Base-by-base conservation (phyloP, 2,329 filamentous ascomycete genomes). In the Knufia fluminis region DNA sequence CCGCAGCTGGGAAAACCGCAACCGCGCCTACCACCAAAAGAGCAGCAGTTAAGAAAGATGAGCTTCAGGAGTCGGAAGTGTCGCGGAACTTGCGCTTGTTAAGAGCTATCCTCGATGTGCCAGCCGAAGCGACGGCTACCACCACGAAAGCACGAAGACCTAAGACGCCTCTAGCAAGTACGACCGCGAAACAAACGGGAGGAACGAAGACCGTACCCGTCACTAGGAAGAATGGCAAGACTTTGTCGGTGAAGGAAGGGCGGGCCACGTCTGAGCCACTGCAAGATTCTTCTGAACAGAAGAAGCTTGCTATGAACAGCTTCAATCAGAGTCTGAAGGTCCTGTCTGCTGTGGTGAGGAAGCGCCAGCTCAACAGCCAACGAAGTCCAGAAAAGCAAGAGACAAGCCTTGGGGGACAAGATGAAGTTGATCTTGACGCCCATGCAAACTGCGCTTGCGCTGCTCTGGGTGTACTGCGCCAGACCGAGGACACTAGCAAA, bases 321-420 rank as follows among this genome's bases (percentile, higher is more conserved):
- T 72, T 73, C 52, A 73, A 73, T 57, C 59, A 59, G 14, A 67
- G 68, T 1, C 60, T 71, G 10, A 73, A 69, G 52, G 61, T 65
- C 0, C 61, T 73, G 51, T 50, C 43, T 54, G 52, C 41, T 26
- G 40, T 32, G 36, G 44, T 35, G 41, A 54, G 50, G 50, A 32
- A 14, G 36, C 46, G 9, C 19, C 36, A 53, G 50, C 10, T 49
- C 48, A 32, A 48, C 49, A 39, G 45, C 23, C 38, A 42, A 10
- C 22, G 33, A 12, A 48, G 23, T 28, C 51, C 49, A 39, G 22
- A 49, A 43, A 17, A 48, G 54, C 4, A 61, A 56, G 42, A 23
- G 45, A 47, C 22, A 45, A 22, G 42, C 19, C 32, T 28, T 23
- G 19, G 4, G 23, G 17, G n/a, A 8, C 60, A 63, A 4, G 48